Evolutionary conservation across 305 asterid genomes (phyloP), one percentile per base, ranked within the genome.

Genomic region (Nicotiana rustica): DNA sequence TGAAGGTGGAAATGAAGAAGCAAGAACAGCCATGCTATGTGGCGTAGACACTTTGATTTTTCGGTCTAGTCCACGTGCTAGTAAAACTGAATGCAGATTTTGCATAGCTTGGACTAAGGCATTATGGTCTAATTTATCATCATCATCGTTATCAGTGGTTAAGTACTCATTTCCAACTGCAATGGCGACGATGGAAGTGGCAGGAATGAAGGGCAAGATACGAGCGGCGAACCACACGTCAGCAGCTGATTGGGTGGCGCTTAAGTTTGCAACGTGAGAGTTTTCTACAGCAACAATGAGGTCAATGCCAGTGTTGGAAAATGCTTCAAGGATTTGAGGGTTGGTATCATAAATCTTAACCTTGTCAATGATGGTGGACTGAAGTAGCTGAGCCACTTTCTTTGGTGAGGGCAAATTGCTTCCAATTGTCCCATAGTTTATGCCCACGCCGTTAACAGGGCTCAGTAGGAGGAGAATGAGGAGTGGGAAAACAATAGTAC

Each of bases 11-110:
- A 92, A 92, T 0, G 95, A 92, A 77, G 95, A 19, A 44, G 92
- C 93, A 52, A 92, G 90, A 18, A 92, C 90, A 38, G 91, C 92
- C 93, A 92, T 90, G 81, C 95, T 90, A 77, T 91, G 95, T 1
- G 95, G 95, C 0, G 95, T 92, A 0, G 91, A 87, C 80, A 90
- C 87, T 87, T 92, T 91, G 69, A 91, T 90, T 77, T 91, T 91
- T 5, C 93, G 92, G 79, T 88, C 89, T 25, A 90, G 38, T 17
- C 92, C 95, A 5, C 87, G 92, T 0, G 88, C 56, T 3, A 87
- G 36, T 47, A 90, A 55, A 61, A 81, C 89, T 4, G 86, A 56
- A 67, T 90, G 93, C 47, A 91, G 68, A 69, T 88, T 89, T 36
- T 90, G 87, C 91, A 89, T 92, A 66, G 92, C 90, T 83, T 75